A percentile compares a stretch with the other conserved stretches of the same genome.
Conservation (phyloP, 1,284 basidiomycete genomes). For the Earliella scabrosa region DNA sequence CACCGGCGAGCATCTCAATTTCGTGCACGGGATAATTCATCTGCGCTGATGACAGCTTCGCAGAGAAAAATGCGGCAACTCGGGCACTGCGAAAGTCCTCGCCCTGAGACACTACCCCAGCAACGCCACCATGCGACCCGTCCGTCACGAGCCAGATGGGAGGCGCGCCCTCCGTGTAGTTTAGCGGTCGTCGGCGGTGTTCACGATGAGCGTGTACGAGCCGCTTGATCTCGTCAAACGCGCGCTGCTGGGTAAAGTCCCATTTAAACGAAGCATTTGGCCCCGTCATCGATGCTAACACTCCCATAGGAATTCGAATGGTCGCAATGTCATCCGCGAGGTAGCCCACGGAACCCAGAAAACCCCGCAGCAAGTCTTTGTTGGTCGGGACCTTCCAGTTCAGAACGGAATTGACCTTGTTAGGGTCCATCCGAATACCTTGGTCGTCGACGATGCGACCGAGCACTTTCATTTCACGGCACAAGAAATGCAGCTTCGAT, state of each 20-base stretch:
- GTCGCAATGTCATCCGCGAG: slow-evolving; percentile 22
- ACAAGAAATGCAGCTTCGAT: slow-evolving; percentile 36
- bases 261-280: slow-evolving; percentile 17
- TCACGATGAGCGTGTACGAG: slow-evolving; percentile 20
- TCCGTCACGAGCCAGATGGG: slow-evolving; percentile 25
- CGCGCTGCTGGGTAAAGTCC: slow-evolving; percentile 28
- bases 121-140: slow-evolving; percentile 10
- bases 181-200: slow-evolving; percentile 21
- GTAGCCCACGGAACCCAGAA: slow-evolving; percentile 23
- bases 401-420: slow-evolving; percentile 34
- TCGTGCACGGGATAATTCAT: slow-evolving; percentile 31
- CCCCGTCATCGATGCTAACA: slow-evolving; percentile 21
- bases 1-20: slow-evolving; percentile 29
- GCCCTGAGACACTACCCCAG: slow-evolving; percentile 24
- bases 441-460: slow-evolving; percentile 35
- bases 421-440: slow-evolving; percentile 37
- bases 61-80: slow-evolving; percentile 31
- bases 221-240: slow-evolving; percentile 32
- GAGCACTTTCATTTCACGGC: slow-evolving; percentile 28
- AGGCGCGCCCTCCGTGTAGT: slow-evolving; percentile 21
- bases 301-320: slow-evolving; percentile 28
- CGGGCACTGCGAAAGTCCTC: slow-evolving; percentile 4
- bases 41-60: slow-evolving; percentile 36
- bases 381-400: slow-evolving; percentile 37
- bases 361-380: slow-evolving; percentile 22